A percentile compares a stretch with the other conserved stretches of the same genome.
phyloP scores from a whole-genome alignment of 176 grass and related monocot species.

The Aechmea fasciata region DNA sequence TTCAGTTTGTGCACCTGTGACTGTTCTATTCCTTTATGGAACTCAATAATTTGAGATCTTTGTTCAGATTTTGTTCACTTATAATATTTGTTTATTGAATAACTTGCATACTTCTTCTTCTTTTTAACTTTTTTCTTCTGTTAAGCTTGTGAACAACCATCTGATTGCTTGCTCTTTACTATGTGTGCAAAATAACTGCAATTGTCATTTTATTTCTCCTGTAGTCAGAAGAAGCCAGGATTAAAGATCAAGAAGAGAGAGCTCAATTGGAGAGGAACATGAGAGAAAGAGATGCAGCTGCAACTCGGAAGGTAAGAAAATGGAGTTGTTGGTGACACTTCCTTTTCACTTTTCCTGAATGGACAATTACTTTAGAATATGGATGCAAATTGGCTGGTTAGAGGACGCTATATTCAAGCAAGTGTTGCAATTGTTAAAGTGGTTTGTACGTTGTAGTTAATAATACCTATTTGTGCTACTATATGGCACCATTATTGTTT shows the following conservation, averaged over 20 bases:
- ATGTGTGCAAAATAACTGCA: conserved; percentile 9
- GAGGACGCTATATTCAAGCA: no score
- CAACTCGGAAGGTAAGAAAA: conserved; percentile 55
- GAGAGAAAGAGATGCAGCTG: conserved; percentile 67
- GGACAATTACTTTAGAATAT: no score
- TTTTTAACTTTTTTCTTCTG: not conserved
- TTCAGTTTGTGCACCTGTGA: no score
- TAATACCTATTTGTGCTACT: no score
- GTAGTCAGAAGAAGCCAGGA: conserved; percentile 70
- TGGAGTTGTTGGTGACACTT: no score
- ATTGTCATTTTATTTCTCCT: conserved; percentile 20
- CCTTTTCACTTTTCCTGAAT: no score
- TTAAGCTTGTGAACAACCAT: not conserved
- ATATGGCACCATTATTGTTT: no score
- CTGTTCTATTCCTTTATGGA: no score
- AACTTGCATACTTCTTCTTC: not conserved
- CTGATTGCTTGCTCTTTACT: no score
- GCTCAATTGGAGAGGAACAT: conserved; percentile 85
- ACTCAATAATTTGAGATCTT: not conserved
- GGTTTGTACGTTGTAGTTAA: no score
- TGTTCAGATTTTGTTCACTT: not conserved
- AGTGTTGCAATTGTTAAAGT: no score
- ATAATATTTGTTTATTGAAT: not conserved
- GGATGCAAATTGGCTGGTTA: no score
- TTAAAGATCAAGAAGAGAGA: conserved; percentile 76